A percentile compares a stretch with the other conserved stretches of the same genome.
phyloP scores from a whole-genome alignment of 2,329 filamentous ascomycete species.

The Phoma sp. region DNA sequence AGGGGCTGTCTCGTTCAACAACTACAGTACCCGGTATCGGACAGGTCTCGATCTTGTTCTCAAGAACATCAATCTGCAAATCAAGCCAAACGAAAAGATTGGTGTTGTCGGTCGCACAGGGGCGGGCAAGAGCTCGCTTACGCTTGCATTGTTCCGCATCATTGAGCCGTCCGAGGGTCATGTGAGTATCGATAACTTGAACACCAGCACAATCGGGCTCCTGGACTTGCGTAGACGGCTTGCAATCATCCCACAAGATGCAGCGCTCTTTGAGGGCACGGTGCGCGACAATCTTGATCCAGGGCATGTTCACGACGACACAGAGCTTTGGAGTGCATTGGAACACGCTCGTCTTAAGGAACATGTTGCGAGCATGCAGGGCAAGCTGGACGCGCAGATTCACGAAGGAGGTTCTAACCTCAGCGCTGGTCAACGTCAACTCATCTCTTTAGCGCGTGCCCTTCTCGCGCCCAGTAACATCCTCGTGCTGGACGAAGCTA shows the following conservation, averaged over 20 bases:
- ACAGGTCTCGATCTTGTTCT: conserved; percentile 89
- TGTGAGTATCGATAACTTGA: conserved; percentile 87
- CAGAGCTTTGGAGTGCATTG: conserved; percentile 93
- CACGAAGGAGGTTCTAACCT: conserved; percentile 97
- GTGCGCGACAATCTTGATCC: conserved; percentile 96
- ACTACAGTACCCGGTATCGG: conserved; percentile 94
- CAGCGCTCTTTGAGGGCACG: conserved; percentile 91
- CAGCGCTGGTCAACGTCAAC: conserved; percentile 91
- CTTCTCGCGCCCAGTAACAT: conserved; percentile 97
- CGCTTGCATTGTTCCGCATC: conserved; percentile 90
- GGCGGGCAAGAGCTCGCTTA: conserved; percentile 94
- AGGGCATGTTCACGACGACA: conserved; percentile 93
- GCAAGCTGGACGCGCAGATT: conserved; percentile 87
- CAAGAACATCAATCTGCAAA: conserved; percentile 89
- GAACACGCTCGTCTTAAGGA: conserved; percentile 95
- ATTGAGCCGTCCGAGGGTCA: conserved; percentile 85
- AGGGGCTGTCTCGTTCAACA: conserved; percentile 87
- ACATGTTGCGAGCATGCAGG: conserved; percentile 84
- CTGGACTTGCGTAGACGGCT: conserved; percentile 86
- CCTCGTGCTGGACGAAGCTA: conserved; percentile 95
- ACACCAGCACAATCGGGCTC: conserved; percentile 89
- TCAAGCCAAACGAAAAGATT: conserved; percentile 97
- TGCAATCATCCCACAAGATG: conserved; percentile 97
- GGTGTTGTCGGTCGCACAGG: conserved; percentile 96
- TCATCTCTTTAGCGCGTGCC: conserved; percentile 91